Base-by-base conservation (phyloP, 2,329 filamentous ascomycete species). In the Aspergillus tubingensis region DNA sequence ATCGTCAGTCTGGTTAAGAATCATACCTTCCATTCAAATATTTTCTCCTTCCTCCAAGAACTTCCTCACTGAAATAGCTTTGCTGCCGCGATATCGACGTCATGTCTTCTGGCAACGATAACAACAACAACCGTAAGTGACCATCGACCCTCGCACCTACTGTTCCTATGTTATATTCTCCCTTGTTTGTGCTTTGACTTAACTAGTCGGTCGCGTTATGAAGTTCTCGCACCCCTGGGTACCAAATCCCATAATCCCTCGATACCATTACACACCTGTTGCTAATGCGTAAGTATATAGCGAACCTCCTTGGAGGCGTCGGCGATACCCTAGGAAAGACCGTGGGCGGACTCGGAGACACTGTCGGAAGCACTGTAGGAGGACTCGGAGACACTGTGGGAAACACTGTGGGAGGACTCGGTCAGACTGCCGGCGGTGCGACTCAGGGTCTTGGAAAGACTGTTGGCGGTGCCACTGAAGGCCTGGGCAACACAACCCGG, bases 401-500 rank as follows among this genome's bases (percentile, higher is more conserved):
- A 25, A 32, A n/a, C 43, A 30, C 39, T 47, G 53, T 55, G 39
- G 53, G 53, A 3, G 53, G 53, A 21, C 30, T 73, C n/a, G 70
- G 70, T 47, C 70, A 71, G 43, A 71, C 71, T 25, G 68, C 73
- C 27, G 68, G 69, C 59, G 75, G 74, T 55, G 64, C 75, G 10
- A 73, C 72, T 43, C 53, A 55, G 25, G 70, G 72, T 19, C 58
- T 76, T 4, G 72, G 73, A 17, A 70, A 69, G 55, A 76, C 74
- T 3, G 73, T 75, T 10, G 74, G 74, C 36, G 68, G 71, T 54
- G 70, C 71, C 56, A 75, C 74, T 21, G 67, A 73, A 17, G 69
- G 69, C 0, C 49, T 73, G 32, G 71, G 71, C 8, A 50, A 74
- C 36, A 71, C 72, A 1, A 64, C 70, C n/a, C 72, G 71, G 60